A percentile compares a stretch with the other conserved stretches of the same genome.
phyloP scores from a whole-genome alignment of 148 eudicot species.

The Euryodendron excelsum region DNA sequence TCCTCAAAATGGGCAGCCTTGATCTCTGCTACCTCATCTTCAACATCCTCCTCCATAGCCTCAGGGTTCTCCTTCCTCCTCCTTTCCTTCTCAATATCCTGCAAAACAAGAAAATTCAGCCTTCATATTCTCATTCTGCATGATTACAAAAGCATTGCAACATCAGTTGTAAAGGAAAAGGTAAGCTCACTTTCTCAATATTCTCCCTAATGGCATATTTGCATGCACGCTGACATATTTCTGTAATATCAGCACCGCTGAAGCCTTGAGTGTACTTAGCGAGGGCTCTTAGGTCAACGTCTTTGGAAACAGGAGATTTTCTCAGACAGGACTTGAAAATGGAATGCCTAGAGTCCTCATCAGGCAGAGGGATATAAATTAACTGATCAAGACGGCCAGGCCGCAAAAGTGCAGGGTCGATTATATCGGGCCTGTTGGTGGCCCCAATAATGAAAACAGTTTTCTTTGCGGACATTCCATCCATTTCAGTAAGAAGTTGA shows the following conservation, averaged over 20 bases:
- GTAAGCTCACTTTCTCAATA: conserved; percentile 64
- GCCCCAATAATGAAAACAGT: conserved; percentile 85
- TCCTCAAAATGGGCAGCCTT: conserved; percentile 76
- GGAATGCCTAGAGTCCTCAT: conserved; percentile 66
- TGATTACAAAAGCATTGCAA: background rate
- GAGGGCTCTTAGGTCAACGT: conserved; percentile 64
- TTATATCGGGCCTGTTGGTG: conserved; percentile 86
- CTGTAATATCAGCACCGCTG: conserved; percentile 86
- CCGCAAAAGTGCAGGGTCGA: conserved; percentile 73
- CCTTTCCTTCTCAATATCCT: conserved; percentile 75
- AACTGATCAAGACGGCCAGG: conserved; percentile 89
- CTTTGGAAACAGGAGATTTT: conserved; percentile 74
- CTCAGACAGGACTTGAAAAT: conserved; percentile 73
- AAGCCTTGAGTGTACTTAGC: conserved; percentile 88
- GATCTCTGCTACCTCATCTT: conserved; percentile 69
- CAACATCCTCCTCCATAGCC: conserved; percentile 83
- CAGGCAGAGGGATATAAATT: conserved; percentile 84
- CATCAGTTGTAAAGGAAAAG: background rate
- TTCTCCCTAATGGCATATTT: conserved; percentile 84
- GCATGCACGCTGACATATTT: conserved; percentile 84
- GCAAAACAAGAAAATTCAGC: conserved; percentile 14
- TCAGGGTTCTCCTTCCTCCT: conserved; percentile 69
- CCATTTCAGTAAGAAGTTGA: conserved; percentile 83
- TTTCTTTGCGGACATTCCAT: conserved; percentile 85
- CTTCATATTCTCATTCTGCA: background rate